Evolutionary conservation across 2,329 filamentous ascomycete genomes (phyloP).

Genomic region (Nectriaceae sp.): DNA sequence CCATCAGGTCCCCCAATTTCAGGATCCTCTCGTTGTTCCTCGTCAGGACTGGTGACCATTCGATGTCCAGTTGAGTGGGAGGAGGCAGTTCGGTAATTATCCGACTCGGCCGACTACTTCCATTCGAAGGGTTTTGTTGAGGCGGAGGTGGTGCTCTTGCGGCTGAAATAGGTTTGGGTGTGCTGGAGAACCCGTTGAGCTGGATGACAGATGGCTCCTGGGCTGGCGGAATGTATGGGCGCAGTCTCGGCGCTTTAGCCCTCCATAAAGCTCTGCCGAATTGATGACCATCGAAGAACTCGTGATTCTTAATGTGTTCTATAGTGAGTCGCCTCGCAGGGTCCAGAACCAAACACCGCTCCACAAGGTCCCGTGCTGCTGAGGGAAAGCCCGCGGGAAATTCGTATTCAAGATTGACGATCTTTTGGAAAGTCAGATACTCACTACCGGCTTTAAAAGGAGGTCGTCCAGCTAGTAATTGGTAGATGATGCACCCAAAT

Average conservation of each 20-base stretch:
- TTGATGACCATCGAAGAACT: slow-evolving; percentile 85
- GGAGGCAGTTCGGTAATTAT: slow-evolving; percentile 95
- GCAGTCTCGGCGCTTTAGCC: slow-evolving; percentile 82
- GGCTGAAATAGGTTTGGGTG: slow-evolving; percentile 30
- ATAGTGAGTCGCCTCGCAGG: slow-evolving; percentile 82
- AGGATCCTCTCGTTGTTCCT: slow-evolving; percentile 90
- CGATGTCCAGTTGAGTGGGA: slow-evolving; percentile 95
- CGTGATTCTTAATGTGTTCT: slow-evolving; percentile 95
- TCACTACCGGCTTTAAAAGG: slow-evolving; percentile 97
- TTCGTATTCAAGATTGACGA: slow-evolving; percentile 89
- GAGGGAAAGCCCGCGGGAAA: slow-evolving; percentile 88
- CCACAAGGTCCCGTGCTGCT: slow-evolving; percentile 84
- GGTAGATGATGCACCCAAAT: slow-evolving; percentile 97
- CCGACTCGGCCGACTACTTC: slow-evolving; percentile 64
- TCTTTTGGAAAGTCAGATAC: slow-evolving; percentile 98
- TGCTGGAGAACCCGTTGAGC: slow-evolving; percentile 57
- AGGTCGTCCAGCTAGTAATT: slow-evolving; percentile 90
- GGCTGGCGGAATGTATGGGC: slow-evolving; percentile 76
- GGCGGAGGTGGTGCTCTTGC: slow-evolving; percentile 38
- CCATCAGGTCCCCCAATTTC: slow-evolving; percentile 88
- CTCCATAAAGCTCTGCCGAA: slow-evolving; percentile 90
- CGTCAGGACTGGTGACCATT: slow-evolving; percentile 96
- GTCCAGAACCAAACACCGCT: slow-evolving; percentile 87
- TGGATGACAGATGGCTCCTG: slow-evolving; percentile 76
- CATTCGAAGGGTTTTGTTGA: slow-evolving; percentile 43